These are phyloP conservation scores for Colletotrichum liaoningense DNA, from an alignment of 2,329 filamentous ascomycete species.

Conservation along the genomic window DNA sequence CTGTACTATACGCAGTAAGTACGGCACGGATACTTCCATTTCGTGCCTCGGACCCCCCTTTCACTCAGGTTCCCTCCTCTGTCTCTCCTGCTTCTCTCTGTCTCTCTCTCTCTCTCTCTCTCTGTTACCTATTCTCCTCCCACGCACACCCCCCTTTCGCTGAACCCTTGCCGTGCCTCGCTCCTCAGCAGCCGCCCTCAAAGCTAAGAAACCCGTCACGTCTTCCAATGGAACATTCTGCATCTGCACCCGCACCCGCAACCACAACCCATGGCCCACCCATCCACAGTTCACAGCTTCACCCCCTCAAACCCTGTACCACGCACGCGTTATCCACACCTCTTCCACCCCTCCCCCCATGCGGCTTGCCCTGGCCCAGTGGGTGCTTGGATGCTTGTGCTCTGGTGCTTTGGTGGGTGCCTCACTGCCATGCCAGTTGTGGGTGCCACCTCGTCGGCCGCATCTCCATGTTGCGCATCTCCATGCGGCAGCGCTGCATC, in stretches of 20 bases:
- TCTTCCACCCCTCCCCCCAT: not conserved
- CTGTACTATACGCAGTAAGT: no score
- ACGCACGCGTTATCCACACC: not conserved
- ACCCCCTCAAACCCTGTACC: not conserved
- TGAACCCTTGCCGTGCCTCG: not conserved
- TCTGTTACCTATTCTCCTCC: not conserved
- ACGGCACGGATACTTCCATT: not conserved
- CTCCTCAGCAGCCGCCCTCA: slow-evolving; percentile 9
- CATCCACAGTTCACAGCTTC: not conserved
- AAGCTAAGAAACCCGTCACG: not conserved
- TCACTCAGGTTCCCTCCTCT: not conserved
- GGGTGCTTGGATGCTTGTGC: not conserved
- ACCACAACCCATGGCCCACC: not conserved
- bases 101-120: not conserved
- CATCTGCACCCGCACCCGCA: not conserved
- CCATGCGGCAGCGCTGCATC: slow-evolving; percentile 21
- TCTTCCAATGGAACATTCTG: not conserved
- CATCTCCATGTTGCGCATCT: slow-evolving; percentile 1
- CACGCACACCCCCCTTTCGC: slow-evolving; percentile 3
- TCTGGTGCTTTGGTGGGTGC: not conserved
- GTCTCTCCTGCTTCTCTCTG: slow-evolving; percentile 1
- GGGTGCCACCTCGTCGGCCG: not conserved
- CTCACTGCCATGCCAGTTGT: not conserved
- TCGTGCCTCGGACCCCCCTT: slow-evolving; percentile 7
- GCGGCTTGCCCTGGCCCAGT: not conserved